Percentiles rank a stretch among this genome's conserved stretches.
Evolutionary conservation across 768 basidiomycete genomes (phyloP).

Genomic region (Tricholoma hemisulphureum): DNA sequence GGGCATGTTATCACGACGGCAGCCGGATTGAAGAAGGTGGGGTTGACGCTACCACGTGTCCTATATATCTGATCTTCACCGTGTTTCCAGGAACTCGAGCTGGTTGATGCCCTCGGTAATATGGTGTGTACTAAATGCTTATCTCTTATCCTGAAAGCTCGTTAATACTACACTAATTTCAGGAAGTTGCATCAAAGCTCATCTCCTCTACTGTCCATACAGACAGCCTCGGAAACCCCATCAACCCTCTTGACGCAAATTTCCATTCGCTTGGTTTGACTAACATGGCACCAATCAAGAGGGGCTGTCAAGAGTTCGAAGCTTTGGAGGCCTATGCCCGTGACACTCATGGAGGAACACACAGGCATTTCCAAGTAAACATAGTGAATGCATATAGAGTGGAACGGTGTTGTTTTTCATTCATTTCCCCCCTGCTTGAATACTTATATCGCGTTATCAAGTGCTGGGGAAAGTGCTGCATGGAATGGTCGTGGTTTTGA

Average conservation of each 20-base stretch:
- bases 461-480: conserved; percentile 27
- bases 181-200: conserved; percentile 61
- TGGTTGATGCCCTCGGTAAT: conserved; percentile 63
- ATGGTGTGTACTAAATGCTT: conserved; percentile 39
- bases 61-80: neutral
- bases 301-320: conserved; percentile 43
- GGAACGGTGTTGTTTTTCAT: conserved; percentile 40
- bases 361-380: conserved; percentile 41
- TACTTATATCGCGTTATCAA: conserved; percentile 7
- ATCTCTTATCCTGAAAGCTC: neutral
- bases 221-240: conserved; percentile 44
- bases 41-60: neutral
- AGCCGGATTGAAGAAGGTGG: conserved; percentile 41
- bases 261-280: conserved; percentile 52
- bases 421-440: neutral
- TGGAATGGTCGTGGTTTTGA: conserved; percentile 49
- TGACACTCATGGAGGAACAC: conserved; percentile 58
- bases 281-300: conserved; percentile 48
- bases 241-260: conserved; percentile 57
- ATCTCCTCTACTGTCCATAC: conserved; percentile 37
- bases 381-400: conserved; percentile 53
- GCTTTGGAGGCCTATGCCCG: conserved; percentile 46
- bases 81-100: conserved; percentile 49
- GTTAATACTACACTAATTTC: neutral
- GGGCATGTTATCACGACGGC: conserved; percentile 44